These are phyloP conservation scores for Solanum hybrid DNA, from an alignment of 305 asterid species.

Conservation along the genomic window DNA sequence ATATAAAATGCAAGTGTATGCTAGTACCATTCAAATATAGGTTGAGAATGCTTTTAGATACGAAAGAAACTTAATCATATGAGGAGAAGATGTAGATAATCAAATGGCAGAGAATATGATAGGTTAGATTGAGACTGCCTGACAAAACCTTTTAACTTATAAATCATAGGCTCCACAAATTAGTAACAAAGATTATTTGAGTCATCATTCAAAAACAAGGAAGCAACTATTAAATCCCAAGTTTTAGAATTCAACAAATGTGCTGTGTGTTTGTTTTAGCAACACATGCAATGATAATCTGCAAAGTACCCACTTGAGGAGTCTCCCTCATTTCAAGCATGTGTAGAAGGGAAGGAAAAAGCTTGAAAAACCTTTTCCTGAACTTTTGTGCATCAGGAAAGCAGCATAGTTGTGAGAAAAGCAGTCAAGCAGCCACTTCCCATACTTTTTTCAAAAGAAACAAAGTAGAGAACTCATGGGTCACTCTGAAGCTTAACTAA, in stretches of 20 bases:
- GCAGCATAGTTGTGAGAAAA: slow-evolving; percentile 1
- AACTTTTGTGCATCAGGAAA: background rate
- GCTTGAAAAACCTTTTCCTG: background rate
- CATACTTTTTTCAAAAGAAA: background rate
- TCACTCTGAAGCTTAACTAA: background rate
- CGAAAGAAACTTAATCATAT: background rate
- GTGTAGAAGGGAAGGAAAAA: background rate
- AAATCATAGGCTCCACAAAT: slow-evolving; percentile 4
- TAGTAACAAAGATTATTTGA: background rate
- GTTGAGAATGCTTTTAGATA: background rate
- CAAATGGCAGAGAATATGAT: background rate
- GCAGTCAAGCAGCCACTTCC: background rate
- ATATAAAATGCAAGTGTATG: background rate
- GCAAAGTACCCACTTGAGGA: background rate
- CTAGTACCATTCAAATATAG: background rate
- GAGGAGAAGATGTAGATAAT: background rate
- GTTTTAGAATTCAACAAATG: background rate
- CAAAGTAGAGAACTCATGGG: background rate
- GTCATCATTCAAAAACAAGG: background rate
- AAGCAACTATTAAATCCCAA: background rate
- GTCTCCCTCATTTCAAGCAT: background rate
- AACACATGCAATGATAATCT: background rate
- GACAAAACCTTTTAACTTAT: background rate
- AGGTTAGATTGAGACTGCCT: background rate
- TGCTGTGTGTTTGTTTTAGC: background rate